Evolutionary conservation across 2,329 filamentous ascomycete species (phyloP).

Genomic region (Aspergillus proliferans): DNA sequence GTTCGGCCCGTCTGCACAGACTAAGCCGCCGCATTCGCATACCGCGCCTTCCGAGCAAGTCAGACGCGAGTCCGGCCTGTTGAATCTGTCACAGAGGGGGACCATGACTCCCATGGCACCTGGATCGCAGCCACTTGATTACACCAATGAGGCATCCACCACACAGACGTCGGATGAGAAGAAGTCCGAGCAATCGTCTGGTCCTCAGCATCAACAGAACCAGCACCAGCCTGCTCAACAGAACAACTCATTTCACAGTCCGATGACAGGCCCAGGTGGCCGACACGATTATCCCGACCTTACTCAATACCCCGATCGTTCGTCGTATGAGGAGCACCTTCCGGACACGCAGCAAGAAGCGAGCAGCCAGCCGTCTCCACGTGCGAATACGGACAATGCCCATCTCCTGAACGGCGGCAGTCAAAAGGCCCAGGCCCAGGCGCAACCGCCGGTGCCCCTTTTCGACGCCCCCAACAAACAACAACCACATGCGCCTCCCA

Average conservation of each 20-base stretch:
- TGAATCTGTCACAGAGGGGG: slow-evolving; percentile 43
- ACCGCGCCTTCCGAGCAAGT: slow-evolving; percentile 43
- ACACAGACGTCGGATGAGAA: slow-evolving; percentile 79
- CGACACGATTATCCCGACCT: slow-evolving; percentile 51
- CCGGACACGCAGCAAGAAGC: slow-evolving; percentile 57
- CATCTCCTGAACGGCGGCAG: slow-evolving; percentile 25
- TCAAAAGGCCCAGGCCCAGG: slow-evolving; percentile 32
- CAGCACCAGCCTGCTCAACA: neutral
- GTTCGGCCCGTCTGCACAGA: slow-evolving; percentile 47
- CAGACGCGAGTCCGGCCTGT: slow-evolving; percentile 40
- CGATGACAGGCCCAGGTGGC: slow-evolving; percentile 36
- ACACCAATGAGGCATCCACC: slow-evolving; percentile 81
- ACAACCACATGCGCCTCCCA: slow-evolving; percentile 16
- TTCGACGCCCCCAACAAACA: slow-evolving; percentile 31
- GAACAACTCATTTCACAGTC: slow-evolving; percentile 50
- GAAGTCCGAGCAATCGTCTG: slow-evolving; percentile 66
- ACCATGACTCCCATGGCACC: slow-evolving; percentile 54
- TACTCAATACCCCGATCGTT: slow-evolving; percentile 41
- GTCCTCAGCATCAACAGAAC: slow-evolving; percentile 51
- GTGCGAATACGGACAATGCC: slow-evolving; percentile 24
- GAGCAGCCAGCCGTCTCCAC: slow-evolving; percentile 28
- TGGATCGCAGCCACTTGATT: slow-evolving; percentile 55
- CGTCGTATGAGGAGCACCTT: slow-evolving; percentile 53
- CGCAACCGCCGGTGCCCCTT: slow-evolving; percentile 33
- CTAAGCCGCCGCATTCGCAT: slow-evolving; percentile 40